phyloP scores from a whole-genome alignment of 2,329 filamentous ascomycete species.

The Aureobasidium sp. region DNA sequence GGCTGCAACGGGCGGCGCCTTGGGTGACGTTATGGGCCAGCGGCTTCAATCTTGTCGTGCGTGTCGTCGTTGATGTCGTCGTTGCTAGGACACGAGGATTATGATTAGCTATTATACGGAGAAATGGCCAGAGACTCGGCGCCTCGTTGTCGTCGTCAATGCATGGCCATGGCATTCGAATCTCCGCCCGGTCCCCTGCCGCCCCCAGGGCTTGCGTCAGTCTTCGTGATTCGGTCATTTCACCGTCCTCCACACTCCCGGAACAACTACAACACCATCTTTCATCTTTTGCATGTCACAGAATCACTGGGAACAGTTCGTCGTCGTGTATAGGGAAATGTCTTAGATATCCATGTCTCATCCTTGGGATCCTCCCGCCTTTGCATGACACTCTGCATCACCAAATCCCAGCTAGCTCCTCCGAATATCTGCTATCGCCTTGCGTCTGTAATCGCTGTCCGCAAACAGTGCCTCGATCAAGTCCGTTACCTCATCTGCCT shows the following conservation, averaged over 20 bases:
- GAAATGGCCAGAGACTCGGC: background rate
- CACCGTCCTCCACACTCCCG: no score
- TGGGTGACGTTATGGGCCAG: background rate
- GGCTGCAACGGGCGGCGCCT: background rate
- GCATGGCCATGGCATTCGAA: background rate
- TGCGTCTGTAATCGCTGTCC: conserved; percentile 49
- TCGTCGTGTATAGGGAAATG: no score
- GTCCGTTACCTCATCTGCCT: conserved; percentile 52
- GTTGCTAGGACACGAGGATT: background rate
- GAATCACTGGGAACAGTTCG: background rate
- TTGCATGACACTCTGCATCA: background rate
- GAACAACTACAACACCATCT: no score
- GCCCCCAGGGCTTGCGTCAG: background rate
- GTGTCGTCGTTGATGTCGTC: background rate
- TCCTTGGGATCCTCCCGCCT: background rate
- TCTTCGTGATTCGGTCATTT: background rate
- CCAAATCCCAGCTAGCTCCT: conserved; percentile 13
- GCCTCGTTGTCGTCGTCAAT: background rate
- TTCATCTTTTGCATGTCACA: background rate
- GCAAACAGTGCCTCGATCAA: conserved; percentile 58
- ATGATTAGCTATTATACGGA: no score
- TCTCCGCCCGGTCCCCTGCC: conserved; percentile 5
- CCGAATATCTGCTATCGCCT: conserved; percentile 49
- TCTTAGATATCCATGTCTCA: background rate
- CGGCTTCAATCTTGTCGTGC: background rate